These are phyloP conservation scores for Thermomyces lanuginosus DNA, from an alignment of 2,329 filamentous ascomycete genomes.

Conservation along the genomic window DNA sequence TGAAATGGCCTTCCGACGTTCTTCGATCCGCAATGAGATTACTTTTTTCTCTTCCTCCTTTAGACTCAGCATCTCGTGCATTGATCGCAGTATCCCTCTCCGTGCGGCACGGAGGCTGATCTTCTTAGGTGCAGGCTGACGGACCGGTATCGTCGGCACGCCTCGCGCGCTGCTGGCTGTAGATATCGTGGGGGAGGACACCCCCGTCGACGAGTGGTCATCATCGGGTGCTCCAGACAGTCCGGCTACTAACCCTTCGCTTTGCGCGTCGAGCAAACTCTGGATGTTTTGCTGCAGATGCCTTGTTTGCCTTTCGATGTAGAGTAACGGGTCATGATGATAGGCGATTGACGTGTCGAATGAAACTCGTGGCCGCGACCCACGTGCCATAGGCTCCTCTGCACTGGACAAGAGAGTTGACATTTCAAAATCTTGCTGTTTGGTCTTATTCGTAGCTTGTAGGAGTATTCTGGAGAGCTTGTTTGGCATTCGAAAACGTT, in stretches of 20 bases:
- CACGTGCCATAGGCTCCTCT: conserved; percentile 7
- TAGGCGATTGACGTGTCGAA: conserved; percentile 12
- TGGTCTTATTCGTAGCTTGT: neutral
- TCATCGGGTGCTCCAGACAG: conserved; percentile 26
- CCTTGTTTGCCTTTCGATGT: conserved; percentile 35
- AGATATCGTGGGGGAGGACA: conserved; percentile 20
- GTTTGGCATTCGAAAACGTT: conserved; percentile 1
- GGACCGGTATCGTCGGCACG: conserved; percentile 22
- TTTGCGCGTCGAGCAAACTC: conserved; percentile 43
- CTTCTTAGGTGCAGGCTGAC: conserved; percentile 27
- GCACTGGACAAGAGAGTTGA: conserved; percentile 15
- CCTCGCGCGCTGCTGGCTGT: conserved; percentile 13
- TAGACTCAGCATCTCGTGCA: conserved; percentile 38
- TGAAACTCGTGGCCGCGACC: conserved; percentile 15
- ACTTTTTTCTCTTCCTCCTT: conserved; percentile 41
- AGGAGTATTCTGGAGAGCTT: neutral
- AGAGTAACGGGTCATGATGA: conserved; percentile 31
- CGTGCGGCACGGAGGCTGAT: conserved; percentile 38
- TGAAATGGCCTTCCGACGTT: conserved; percentile 31
- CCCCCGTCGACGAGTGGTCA: conserved; percentile 31
- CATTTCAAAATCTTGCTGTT: conserved; percentile 10
- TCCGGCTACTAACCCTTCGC: conserved; percentile 38
- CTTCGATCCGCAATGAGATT: conserved; percentile 30
- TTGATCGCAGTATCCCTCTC: conserved; percentile 40
- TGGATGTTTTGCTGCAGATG: conserved; percentile 43